These are phyloP conservation scores for Neurospora sp. DNA, from an alignment of 495 filamentous ascomycete genomes.

Conservation along the genomic window DNA sequence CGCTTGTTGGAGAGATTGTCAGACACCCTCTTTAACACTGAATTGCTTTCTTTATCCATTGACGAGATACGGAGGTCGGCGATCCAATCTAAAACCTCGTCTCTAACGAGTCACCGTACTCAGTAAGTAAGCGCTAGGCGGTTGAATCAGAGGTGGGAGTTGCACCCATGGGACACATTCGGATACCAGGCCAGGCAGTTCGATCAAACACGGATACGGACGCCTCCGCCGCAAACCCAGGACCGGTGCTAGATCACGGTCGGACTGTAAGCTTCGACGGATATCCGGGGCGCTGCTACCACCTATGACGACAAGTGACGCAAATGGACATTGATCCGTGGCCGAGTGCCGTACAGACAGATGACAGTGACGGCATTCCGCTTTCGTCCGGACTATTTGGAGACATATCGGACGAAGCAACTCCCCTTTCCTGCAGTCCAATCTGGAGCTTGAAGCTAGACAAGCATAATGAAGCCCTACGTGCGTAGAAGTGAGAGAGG, in stretches of 20 bases:
- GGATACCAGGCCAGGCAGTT: not conserved
- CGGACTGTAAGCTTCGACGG: not conserved
- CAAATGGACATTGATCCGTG: not conserved
- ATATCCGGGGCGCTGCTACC: not conserved
- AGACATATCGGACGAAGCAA: not conserved
- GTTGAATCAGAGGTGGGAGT: not conserved
- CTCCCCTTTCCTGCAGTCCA: not conserved
- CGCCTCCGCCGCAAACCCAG: not conserved
- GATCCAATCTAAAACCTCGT: not conserved
- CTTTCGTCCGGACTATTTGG: not conserved
- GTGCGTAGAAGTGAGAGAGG: not conserved
- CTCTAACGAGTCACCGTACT: not conserved
- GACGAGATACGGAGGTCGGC: not conserved
- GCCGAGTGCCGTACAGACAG: not conserved
- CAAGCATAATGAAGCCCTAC: not conserved
- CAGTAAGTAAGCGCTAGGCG: not conserved
- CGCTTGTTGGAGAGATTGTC: not conserved
- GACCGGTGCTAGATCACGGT: not conserved
- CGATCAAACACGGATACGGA: not conserved
- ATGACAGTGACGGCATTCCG: not conserved
- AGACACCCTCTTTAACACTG: not conserved
- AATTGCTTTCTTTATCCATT: not conserved
- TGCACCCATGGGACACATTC: too few relatives aligned
- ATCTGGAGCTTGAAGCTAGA: too few relatives aligned
- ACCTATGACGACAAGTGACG: conserved; percentile 12